Conservation (phyloP, 306 rosid species). For the Dalbergia cochinchinensis region DNA sequence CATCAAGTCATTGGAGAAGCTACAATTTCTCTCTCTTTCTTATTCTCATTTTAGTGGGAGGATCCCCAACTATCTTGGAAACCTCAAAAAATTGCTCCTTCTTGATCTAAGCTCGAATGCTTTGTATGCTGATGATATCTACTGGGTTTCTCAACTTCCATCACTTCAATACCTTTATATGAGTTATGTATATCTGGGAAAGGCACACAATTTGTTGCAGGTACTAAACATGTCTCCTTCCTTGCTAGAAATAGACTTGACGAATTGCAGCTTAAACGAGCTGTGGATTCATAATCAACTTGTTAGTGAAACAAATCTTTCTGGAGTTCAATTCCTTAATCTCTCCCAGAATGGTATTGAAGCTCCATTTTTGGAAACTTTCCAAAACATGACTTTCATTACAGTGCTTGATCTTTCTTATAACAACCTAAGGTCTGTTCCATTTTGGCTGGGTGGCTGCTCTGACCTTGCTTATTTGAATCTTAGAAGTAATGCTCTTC, state of each 20-base stretch:
- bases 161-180: neutral
- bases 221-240: constrained; percentile 1
- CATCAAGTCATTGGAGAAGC: neutral
- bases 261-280: neutral
- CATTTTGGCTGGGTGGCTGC: constrained; percentile 36
- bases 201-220: too few species aligned
- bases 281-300: neutral
- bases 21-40: constrained; percentile 36
- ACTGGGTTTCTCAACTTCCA: constrained; percentile 48
- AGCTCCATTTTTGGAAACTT: neutral
- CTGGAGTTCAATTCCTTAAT: constrained; percentile 14
- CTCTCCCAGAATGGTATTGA: constrained; percentile 5
- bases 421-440: constrained; percentile 32
- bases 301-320: constrained; percentile 19
- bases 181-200: neutral
- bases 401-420: neutral
- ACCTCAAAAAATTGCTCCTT: constrained; percentile 34
- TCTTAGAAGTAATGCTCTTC: neutral
- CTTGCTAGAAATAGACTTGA: constrained; percentile 4
- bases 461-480: neutral
- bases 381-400: constrained; percentile 32
- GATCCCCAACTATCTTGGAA: constrained; percentile 35
- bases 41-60: constrained; percentile 18
- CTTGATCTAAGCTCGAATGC: constrained; percentile 36
- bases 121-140: constrained; percentile 1